phyloP scores from a whole-genome alignment of 208 protist species.

The Trichomonas tenax region DNA sequence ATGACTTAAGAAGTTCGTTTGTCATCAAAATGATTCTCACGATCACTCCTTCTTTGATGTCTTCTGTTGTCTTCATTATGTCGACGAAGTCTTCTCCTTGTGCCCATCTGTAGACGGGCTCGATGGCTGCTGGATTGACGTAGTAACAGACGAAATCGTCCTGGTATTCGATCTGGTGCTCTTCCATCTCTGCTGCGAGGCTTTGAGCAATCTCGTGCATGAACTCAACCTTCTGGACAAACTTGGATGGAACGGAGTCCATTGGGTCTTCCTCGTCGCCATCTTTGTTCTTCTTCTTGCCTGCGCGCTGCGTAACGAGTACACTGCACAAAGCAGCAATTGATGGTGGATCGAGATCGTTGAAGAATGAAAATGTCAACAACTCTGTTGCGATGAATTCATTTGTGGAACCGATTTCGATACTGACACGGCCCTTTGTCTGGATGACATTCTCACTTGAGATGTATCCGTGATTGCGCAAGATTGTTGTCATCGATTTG shows the following conservation, averaged over 20 bases:
- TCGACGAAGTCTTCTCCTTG: not conserved
- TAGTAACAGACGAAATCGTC: not conserved
- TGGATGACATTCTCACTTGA: not conserved
- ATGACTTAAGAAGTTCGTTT: conserved; percentile 43
- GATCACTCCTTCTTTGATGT: not conserved
- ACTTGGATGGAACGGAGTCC: too few species aligned
- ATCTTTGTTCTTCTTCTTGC: not conserved
- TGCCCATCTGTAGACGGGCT: not conserved
- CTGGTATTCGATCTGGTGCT: not conserved
- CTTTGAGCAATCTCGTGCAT: not conserved
- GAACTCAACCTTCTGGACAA: not conserved
- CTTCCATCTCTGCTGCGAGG: not conserved
- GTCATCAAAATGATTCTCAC: not conserved
- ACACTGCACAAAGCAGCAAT: not conserved
- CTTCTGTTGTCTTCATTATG: not conserved
- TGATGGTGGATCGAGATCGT: conserved; percentile 53
- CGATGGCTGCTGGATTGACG: not conserved
- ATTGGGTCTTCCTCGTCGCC: not conserved
- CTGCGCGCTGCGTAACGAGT: not conserved
- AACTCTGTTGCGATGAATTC: conserved; percentile 94
- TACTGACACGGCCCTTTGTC: not conserved
- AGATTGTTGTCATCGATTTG: not conserved
- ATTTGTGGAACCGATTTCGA: conserved; percentile 54
- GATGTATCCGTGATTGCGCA: not conserved
- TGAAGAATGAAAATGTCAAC: conserved; percentile 88